phyloP scores from a whole-genome alignment of 2,329 filamentous ascomycete genomes.

The Boeremia lycopersici region DNA sequence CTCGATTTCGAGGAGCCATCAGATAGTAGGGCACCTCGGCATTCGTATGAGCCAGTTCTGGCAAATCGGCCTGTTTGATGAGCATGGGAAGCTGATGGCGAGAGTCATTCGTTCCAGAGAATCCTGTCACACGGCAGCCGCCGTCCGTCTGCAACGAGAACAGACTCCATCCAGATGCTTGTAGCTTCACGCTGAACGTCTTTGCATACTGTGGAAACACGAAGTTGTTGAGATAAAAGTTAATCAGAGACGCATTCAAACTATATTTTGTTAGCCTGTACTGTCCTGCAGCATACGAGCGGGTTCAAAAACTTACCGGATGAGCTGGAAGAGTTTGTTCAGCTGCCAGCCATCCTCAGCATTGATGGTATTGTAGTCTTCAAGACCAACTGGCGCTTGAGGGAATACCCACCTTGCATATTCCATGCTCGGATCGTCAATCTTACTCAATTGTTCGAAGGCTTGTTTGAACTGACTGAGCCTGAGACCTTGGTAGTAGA shows the following conservation, averaged over 20 bases:
- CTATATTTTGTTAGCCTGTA: neutral
- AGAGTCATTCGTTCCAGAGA: constrained; percentile 75
- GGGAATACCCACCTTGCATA: constrained; percentile 63
- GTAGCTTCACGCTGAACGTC: constrained; percentile 67
- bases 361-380: constrained; percentile 64
- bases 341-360: constrained; percentile 61
- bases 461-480: constrained; percentile 57
- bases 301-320: constrained; percentile 14
- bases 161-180: constrained; percentile 71
- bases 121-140: constrained; percentile 64
- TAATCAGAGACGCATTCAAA: constrained; percentile 59
- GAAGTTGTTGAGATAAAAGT: constrained; percentile 70
- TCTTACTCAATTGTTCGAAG: constrained; percentile 59
- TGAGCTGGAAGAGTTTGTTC: constrained; percentile 44
- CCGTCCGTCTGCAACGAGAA: constrained; percentile 28
- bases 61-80: constrained; percentile 66
- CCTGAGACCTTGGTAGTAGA: constrained; percentile 66
- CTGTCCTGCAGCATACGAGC: neutral
- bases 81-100: constrained; percentile 64
- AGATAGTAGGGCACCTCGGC: constrained; percentile 67
- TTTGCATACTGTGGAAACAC: constrained; percentile 70
- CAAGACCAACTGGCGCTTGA: constrained; percentile 51
- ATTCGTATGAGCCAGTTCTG: constrained; percentile 63
- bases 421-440: constrained; percentile 62
- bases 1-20: constrained; percentile 58